phyloP scores from a whole-genome alignment of 179 eudicot genomes.

The Patellifolia procumbens region DNA sequence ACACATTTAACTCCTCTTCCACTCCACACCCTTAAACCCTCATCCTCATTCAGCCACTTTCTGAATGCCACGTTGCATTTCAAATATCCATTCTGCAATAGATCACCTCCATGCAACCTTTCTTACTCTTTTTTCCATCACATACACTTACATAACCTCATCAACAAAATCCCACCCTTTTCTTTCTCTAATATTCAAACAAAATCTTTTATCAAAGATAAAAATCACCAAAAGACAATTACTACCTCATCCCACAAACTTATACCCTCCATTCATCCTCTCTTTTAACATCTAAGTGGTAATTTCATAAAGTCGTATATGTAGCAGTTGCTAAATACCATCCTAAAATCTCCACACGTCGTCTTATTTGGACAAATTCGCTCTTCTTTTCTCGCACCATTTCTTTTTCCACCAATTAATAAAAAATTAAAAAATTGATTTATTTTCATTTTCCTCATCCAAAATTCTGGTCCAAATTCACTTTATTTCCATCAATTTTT shows the following conservation, averaged over 20 bases:
- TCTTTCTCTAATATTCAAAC: background rate
- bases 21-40: slow-evolving; percentile 58
- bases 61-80: slow-evolving; percentile 61
- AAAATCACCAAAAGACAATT: slow-evolving; percentile 5
- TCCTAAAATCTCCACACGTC: no score
- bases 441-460: slow-evolving; percentile 18
- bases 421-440: slow-evolving; percentile 16
- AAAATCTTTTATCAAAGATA: background rate
- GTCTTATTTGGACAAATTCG: no score
- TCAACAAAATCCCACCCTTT: slow-evolving; percentile 38
- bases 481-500: slow-evolving; percentile 5
- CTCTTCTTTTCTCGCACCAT: background rate
- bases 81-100: slow-evolving; percentile 59
- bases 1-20: slow-evolving; percentile 21
- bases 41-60: slow-evolving; percentile 64
- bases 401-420: background rate
- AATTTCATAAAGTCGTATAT: background rate
- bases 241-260: slow-evolving; percentile 6
- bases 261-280: background rate
- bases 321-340: no score
- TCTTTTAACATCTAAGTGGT: slow-evolving; percentile 1
- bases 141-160: slow-evolving; percentile 28
- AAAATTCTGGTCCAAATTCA: slow-evolving; percentile 44
- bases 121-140: slow-evolving; percentile 40
- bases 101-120: slow-evolving; percentile 58